phyloP scores from a whole-genome alignment of 768 basidiomycete genomes.

The Boletus edulis region DNA sequence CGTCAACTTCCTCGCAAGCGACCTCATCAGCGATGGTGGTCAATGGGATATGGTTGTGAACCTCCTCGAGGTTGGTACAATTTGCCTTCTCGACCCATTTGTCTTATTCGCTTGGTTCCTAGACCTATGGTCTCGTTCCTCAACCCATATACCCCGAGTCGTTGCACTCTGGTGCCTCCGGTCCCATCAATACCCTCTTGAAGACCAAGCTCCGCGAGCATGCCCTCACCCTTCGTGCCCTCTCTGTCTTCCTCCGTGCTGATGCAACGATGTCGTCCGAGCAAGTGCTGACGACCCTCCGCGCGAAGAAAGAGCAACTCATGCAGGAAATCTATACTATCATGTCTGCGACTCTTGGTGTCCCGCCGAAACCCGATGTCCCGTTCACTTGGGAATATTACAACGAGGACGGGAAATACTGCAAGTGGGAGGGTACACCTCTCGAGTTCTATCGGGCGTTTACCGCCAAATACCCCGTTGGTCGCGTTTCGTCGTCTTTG shows the following conservation, averaged over 20 bases:
- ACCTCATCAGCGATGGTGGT: conserved; percentile 87
- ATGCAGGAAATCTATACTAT: conserved; percentile 83
- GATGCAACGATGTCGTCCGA: conserved; percentile 43
- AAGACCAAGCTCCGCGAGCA: conserved; percentile 93
- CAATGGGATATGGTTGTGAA: conserved; percentile 93
- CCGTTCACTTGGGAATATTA: conserved; percentile 89
- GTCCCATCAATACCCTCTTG: conserved; percentile 72
- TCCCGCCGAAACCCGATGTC: conserved; percentile 71
- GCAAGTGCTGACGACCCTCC: conserved; percentile 51
- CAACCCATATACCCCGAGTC: conserved; percentile 83
- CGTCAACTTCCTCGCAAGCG: conserved; percentile 69
- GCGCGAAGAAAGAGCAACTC: conserved; percentile 81
- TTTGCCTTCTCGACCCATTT: background rate
- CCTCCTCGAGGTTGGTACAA: conserved; percentile 49
- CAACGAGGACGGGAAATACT: conserved; percentile 71
- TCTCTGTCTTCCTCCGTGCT: conserved; percentile 52
- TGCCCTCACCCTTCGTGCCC: conserved; percentile 72
- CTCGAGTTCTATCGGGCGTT: conserved; percentile 74
- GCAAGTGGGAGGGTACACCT: conserved; percentile 78
- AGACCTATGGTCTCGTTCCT: conserved; percentile 87
- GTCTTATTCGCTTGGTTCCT: conserved; percentile 29
- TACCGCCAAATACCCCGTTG: conserved; percentile 52
- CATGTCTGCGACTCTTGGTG: conserved; percentile 83
- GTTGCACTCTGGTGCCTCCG: conserved; percentile 71
- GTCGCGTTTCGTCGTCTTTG: conserved; percentile 18